These are phyloP conservation scores for Zea luxurians DNA, from an alignment of 176 grass and related monocot genomes.

Conservation along the genomic window DNA sequence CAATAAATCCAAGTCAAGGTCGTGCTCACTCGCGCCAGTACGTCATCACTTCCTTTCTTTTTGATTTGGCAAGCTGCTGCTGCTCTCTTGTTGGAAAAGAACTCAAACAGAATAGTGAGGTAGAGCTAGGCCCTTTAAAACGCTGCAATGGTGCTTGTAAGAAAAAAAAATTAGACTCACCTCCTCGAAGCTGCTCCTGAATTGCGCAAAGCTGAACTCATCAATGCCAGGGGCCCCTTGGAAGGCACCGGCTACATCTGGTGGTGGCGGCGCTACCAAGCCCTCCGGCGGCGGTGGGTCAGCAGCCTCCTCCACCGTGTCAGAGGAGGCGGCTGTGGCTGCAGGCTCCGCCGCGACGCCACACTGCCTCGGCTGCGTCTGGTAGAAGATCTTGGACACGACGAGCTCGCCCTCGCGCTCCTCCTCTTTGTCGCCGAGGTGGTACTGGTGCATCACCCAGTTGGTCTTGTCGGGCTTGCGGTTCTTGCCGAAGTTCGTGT, in stretches of 20 bases:
- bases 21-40: background rate
- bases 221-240: conserved; percentile 27
- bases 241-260: background rate
- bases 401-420: conserved; percentile 94
- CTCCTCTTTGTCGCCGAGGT: conserved; percentile 66
- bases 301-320: conserved; percentile 20
- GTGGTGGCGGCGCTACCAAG: background rate
- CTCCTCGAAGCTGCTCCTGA: conserved; percentile 63
- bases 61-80: background rate
- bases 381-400: conserved; percentile 97
- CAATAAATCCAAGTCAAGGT: background rate
- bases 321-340: background rate
- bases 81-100: background rate
- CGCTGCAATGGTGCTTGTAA: background rate
- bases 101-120: background rate
- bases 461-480: conserved; percentile 84
- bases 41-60: conserved; percentile 14
- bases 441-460: conserved; percentile 99
- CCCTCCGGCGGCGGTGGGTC: background rate
- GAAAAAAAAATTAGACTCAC: conserved; percentile 31
- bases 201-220: conserved; percentile 62
- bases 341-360: conserved; percentile 21
- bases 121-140: background rate
- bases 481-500: conserved; percentile 90
- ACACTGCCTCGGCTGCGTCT: conserved; percentile 90